Base-by-base conservation (phyloP, 2,329 filamentous ascomycete species). In the Penicillium sp. region DNA sequence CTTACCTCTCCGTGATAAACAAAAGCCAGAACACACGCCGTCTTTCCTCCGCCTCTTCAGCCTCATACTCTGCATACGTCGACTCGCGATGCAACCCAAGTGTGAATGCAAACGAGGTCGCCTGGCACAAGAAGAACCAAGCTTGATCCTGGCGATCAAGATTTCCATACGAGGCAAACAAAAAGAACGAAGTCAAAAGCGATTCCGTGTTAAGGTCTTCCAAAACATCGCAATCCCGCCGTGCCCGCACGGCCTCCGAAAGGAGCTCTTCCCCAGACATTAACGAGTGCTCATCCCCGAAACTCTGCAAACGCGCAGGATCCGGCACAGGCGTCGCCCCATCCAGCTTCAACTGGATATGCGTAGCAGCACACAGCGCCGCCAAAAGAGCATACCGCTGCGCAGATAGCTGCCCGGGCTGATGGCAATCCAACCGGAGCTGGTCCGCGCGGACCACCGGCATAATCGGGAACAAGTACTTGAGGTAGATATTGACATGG, bases 81-180 rank as follows among this genome's bases (percentile, higher is more conserved):
- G 69, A 64, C 59, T 79, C 77, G 12, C 76, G 75, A 57, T 78
- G 73, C 44, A 79, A 66, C 0, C 70, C 70, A 31, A 79, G 63
- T 1, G 72, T 72, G 49, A 77, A 75, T 6, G 71, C 72, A 71
- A 93, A 78, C 6, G 89, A 91, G 2, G 85, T 87, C 6, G 88
- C 87, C 72, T 94, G 89, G 27, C 89, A 85, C 10, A 93, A 77
- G 68, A 90, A 85, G 67, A 86, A 91, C 89, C 89, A 93, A 1
- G 88, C 89, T 69, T 86, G 86, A 59, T 88, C 85, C 68, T 91
- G 87, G 68, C 86, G 79, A 59, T 91, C 87, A 45, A 90, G 75
- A 37, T 84, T 86, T 57, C 88, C 87, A 68, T 87, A 84, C 55
- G 86, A 87, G 37, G 83, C 87, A 64, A 90, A 91, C 27, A 93